Evolutionary conservation across 164 flowering plant species (phyloP), one percentile per base, ranked within the genome.

Genomic region (Magnolia changhungtana): DNA sequence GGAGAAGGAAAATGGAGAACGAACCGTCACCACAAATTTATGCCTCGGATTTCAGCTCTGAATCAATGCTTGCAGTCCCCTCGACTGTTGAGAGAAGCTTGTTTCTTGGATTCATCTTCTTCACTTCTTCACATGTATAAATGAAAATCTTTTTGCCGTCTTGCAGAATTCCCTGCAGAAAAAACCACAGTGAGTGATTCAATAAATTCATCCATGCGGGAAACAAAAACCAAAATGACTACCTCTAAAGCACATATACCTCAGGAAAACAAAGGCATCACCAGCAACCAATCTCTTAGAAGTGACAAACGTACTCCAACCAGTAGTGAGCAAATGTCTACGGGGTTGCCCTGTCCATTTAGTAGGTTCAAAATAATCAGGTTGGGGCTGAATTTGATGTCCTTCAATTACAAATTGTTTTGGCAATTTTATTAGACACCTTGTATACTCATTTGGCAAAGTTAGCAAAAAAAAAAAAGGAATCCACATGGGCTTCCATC

Each of bases 291-390:
- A 84, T 86, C 96, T 90, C 87, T 95, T 95, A 1, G 94, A 89
- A 74, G 95, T 87, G 29, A 95, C 97, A 85, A 95, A 95, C 4
- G 92, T 90, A 80, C 98, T 95, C 98, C 98, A 95, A 31, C 98
- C 98, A 1, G 98, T 93, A 9, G 98, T 95, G 50, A 95, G 91
- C 82, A 95, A 86, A 88, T 95, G 98, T 82, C 98, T 88, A 70
- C 97, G 81, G 50, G 98, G 98, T 82, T 94, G 98, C 65, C 98
- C 96, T 94, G 85, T 79, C 69, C 65, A 74, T 80, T 63, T 27
- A 31, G 50, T 45, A 5, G 10, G 61, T 55, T 55, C 61, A 55
- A 16, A 55, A 55, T 55, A 10, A 10, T 55, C 61, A 55, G 3
- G 61, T 55, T 3, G 0, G 61, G 18, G 61, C 11, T 10, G 4